A percentile compares a stretch with the other conserved stretches of the same genome.
phyloP scores from a whole-genome alignment of 1,139 yeast genomes.

The Nakaseomyces bracarensis region DNA sequence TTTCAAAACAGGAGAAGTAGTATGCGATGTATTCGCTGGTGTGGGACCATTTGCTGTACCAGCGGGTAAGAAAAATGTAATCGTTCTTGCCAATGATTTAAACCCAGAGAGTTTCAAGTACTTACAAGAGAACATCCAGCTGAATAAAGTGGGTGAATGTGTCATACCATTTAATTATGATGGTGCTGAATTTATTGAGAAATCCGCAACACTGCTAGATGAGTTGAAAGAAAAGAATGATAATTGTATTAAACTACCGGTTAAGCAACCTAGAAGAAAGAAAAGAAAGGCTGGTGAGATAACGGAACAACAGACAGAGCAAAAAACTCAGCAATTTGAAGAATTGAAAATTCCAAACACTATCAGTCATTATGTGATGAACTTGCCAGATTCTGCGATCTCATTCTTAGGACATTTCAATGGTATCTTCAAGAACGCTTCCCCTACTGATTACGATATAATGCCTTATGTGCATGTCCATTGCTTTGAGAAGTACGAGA shows the following conservation, averaged over 20 bases:
- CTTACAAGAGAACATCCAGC: conserved; percentile 52
- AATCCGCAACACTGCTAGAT: conserved; percentile 47
- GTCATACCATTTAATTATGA: conserved; percentile 65
- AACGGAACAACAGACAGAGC: conserved; percentile 14
- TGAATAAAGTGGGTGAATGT: conserved; percentile 55
- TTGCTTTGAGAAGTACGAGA: conserved; percentile 81
- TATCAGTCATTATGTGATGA: conserved; percentile 80
- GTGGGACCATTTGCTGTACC: conserved; percentile 98
- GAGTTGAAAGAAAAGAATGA: conserved; percentile 18
- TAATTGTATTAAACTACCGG: conserved; percentile 23
- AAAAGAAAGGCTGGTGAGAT: conserved; percentile 21
- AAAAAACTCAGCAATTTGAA: conserved; percentile 19
- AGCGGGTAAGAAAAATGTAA: conserved; percentile 73
- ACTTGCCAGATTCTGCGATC: conserved; percentile 87
- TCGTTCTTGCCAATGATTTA: conserved; percentile 86
- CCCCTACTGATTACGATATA: conserved; percentile 30
- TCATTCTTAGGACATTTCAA: conserved; percentile 71
- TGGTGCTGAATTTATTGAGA: conserved; percentile 69
- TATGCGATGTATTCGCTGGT: conserved; percentile 96
- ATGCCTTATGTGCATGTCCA: conserved; percentile 81
- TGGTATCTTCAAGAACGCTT: conserved; percentile 47
- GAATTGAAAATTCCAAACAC: conserved; percentile 47
- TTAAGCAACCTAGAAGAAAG: conserved; percentile 26
- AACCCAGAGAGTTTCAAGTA: conserved; percentile 80
- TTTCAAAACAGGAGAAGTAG: conserved; percentile 60